These are phyloP conservation scores for Hypoxylon perforatum DNA, from an alignment of 495 filamentous ascomycete species.

Conservation along the genomic window DNA sequence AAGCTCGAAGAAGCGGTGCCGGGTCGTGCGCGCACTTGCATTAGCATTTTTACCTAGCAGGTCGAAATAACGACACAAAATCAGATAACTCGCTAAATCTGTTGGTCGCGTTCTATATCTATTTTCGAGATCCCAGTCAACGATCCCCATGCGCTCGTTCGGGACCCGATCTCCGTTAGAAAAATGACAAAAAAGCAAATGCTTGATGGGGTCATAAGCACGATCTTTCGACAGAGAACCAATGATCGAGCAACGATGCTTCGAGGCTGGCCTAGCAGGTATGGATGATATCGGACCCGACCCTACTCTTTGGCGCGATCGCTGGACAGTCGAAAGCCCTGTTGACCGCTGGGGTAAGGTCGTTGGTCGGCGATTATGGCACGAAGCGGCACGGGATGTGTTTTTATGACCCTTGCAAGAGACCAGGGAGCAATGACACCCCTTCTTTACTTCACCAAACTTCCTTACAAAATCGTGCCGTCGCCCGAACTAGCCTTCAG, in stretches of 20 bases:
- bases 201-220: conserved; percentile 1
- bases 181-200: conserved; percentile 10
- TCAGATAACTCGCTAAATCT: too few species aligned
- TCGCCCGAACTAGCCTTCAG: not conserved
- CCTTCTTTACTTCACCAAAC: not conserved
- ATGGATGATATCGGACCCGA: not conserved
- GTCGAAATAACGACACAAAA: too few species aligned
- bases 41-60: too few species aligned
- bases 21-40: too few species aligned
- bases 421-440: conserved; percentile 24
- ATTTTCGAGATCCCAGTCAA: too few species aligned
- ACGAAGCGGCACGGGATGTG: conserved; percentile 2
- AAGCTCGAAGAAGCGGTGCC: too few species aligned
- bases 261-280: not conserved
- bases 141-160: too few species aligned
- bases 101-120: too few species aligned
- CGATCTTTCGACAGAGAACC: conserved; percentile 1
- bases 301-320: not conserved
- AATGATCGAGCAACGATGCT: not conserved
- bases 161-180: not conserved
- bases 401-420: conserved; percentile 20
- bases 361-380: conserved; percentile 2
- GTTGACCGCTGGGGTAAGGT: not conserved
- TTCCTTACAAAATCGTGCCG: not conserved
- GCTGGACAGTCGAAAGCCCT: not conserved